Percentiles rank a stretch among this genome's conserved stretches.
phyloP scores from a whole-genome alignment of 208 protist species.

The Acanthamoeba polyphaga region DNA sequence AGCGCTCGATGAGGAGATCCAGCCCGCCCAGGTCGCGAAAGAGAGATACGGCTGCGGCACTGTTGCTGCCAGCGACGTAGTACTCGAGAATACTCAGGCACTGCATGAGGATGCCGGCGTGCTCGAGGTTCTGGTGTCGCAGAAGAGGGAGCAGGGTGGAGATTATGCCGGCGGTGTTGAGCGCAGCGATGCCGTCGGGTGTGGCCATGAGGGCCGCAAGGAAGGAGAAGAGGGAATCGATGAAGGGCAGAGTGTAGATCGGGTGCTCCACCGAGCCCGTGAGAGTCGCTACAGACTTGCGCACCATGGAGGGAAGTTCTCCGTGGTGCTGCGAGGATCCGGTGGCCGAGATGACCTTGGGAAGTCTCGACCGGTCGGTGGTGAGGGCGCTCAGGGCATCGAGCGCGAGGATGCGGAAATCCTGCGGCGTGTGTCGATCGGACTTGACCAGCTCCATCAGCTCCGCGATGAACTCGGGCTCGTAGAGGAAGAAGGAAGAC shows the following conservation, averaged over 20 bases:
- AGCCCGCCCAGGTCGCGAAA: constrained; percentile 67
- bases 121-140: constrained; percentile 40
- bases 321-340: constrained; percentile 72
- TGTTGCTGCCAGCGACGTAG: constrained; percentile 61
- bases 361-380: constrained; percentile 53
- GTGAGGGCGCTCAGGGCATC: constrained; percentile 63
- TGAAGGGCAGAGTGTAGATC: constrained; percentile 68
- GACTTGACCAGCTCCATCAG: constrained; percentile 66
- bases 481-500: constrained; percentile 67
- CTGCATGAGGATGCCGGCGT: constrained; percentile 58
- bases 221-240: constrained; percentile 70
- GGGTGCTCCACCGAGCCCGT: constrained; percentile 71
- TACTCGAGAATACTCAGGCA: constrained; percentile 70
- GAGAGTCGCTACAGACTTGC: constrained; percentile 48
- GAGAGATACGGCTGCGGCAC: constrained; percentile 32
- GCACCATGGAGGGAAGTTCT: constrained; percentile 69
- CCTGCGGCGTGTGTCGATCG: constrained; percentile 25
- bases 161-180: constrained; percentile 69
- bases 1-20: constrained; percentile 65
- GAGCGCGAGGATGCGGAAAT: constrained; percentile 59
- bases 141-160: constrained; percentile 63
- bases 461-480: constrained; percentile 75
- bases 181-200: constrained; percentile 65
- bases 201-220: constrained; percentile 63
- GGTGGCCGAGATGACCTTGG: constrained; percentile 70